Conservation (phyloP, 2,329 filamentous ascomycete species). For the Diaporthe citriasiana region DNA sequence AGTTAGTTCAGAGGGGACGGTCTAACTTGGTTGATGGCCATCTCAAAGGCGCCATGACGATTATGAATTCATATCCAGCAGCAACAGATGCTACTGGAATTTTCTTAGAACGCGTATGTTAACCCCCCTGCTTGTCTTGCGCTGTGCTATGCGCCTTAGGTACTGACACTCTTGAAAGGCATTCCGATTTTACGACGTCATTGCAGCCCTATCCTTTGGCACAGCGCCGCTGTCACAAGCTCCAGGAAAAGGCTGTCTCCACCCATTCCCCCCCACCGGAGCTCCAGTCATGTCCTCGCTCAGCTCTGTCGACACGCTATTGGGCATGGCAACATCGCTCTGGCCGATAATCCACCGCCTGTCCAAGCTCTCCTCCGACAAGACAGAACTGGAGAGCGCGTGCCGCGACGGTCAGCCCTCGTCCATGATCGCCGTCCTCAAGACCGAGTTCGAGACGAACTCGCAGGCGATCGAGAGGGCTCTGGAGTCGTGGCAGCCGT, state of each 20-base stretch:
- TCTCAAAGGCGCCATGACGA: conserved; percentile 72
- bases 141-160: background rate
- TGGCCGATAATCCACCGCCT: conserved; percentile 76
- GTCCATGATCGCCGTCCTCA: conserved; percentile 62
- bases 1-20: conserved; percentile 72
- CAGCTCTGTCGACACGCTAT: conserved; percentile 69
- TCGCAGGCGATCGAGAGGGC: conserved; percentile 69
- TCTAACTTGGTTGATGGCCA: conserved; percentile 74
- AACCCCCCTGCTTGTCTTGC: conserved; percentile 12
- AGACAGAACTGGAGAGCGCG: conserved; percentile 64
- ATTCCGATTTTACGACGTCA: conserved; percentile 76
- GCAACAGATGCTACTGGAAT: conserved; percentile 65
- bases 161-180: conserved; percentile 57
- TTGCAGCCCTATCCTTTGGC: conserved; percentile 72
- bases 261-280: conserved; percentile 63
- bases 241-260: conserved; percentile 61
- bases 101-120: conserved; percentile 70
- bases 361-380: conserved; percentile 67
- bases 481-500: conserved; percentile 69
- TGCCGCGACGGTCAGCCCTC: conserved; percentile 51
- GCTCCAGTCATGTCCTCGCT: conserved; percentile 60
- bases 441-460: conserved; percentile 64
- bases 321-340: conserved; percentile 73
- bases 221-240: conserved; percentile 68
- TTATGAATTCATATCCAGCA: conserved; percentile 66